phyloP scores from a whole-genome alignment of 1,284 basidiomycete genomes.

The Heimioporus punctisporus region DNA sequence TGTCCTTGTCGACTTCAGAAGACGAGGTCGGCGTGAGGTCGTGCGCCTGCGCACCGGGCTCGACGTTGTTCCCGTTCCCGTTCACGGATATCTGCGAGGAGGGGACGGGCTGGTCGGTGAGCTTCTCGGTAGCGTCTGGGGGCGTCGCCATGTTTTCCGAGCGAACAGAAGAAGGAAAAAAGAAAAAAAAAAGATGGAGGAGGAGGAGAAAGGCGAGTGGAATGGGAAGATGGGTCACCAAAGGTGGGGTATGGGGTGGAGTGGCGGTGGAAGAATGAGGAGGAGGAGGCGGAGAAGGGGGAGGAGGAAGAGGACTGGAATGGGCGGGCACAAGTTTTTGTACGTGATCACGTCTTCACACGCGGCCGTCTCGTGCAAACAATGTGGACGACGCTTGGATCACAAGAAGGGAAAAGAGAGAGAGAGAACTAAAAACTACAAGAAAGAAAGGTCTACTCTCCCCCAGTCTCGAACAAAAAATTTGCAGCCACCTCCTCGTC shows the following conservation, averaged over 20 bases:
- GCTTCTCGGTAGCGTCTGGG: slow-evolving; percentile 24
- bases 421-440: no score
- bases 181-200: neutral
- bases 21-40: slow-evolving; percentile 35
- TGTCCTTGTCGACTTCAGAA: slow-evolving; percentile 34
- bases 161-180: slow-evolving; percentile 3
- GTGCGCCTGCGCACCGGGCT: slow-evolving; percentile 34
- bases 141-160: slow-evolving; percentile 24
- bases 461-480: slow-evolving; percentile 82
- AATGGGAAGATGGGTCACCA: no score
- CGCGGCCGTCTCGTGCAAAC: slow-evolving; percentile 30
- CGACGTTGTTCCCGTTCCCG: slow-evolving; percentile 25
- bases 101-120: slow-evolving; percentile 13
- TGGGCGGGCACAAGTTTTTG: slow-evolving; percentile 27
- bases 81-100: slow-evolving; percentile 24
- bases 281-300: slow-evolving; percentile 9
- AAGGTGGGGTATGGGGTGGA: no score
- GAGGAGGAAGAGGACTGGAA: slow-evolving; percentile 6
- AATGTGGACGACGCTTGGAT: slow-evolving; percentile 26
- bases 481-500: slow-evolving; percentile 96
- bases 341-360: slow-evolving; percentile 37
- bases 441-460: slow-evolving; percentile 34
- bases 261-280: neutral
- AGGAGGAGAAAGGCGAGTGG: no score
- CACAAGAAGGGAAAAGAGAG: no score